These are phyloP conservation scores for Yamadazyma dendronema DNA, from an alignment of 1,139 yeast genomes.

Conservation along the genomic window DNA sequence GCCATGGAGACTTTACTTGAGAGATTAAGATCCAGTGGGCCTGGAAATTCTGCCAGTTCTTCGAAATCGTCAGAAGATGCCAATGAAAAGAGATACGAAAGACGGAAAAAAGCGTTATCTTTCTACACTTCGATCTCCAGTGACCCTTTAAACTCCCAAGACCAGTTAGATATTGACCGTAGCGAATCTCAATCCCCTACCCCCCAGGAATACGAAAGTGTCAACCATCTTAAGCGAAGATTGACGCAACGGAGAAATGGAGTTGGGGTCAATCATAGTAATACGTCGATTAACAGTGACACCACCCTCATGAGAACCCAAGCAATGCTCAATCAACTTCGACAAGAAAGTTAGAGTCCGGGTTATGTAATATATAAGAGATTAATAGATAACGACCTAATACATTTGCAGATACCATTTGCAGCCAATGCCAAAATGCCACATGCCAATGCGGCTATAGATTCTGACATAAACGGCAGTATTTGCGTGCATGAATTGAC, in stretches of 20 bases:
- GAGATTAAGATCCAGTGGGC: conserved; percentile 34
- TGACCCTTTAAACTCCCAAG: too few relatives aligned
- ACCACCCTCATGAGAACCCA: conserved; percentile 38
- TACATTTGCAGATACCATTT: background rate
- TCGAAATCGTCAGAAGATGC: background rate
- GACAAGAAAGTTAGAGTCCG: conserved; percentile 13
- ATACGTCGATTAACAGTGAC: conserved; percentile 23
- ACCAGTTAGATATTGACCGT: too few relatives aligned
- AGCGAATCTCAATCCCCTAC: too few relatives aligned
- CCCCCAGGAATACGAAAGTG: conserved; percentile 37
- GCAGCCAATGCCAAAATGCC: background rate
- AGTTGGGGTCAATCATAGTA: conserved; percentile 12
- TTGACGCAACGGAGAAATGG: conserved; percentile 32
- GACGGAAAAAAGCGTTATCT: conserved; percentile 36
- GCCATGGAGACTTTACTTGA: conserved; percentile 41
- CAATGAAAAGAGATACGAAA: conserved; percentile 20
- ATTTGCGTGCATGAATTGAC: background rate
- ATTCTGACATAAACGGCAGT: background rate
- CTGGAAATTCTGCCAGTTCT: conserved; percentile 9
- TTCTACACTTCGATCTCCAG: conserved; percentile 31
- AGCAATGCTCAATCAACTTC: conserved; percentile 39
- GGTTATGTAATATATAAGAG: background rate
- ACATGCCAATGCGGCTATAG: background rate
- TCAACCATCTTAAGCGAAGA: conserved; percentile 36
- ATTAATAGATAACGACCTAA: too few relatives aligned